Base-by-base conservation (phyloP, 495 filamentous ascomycete species). In the Lichina pygmaea region DNA sequence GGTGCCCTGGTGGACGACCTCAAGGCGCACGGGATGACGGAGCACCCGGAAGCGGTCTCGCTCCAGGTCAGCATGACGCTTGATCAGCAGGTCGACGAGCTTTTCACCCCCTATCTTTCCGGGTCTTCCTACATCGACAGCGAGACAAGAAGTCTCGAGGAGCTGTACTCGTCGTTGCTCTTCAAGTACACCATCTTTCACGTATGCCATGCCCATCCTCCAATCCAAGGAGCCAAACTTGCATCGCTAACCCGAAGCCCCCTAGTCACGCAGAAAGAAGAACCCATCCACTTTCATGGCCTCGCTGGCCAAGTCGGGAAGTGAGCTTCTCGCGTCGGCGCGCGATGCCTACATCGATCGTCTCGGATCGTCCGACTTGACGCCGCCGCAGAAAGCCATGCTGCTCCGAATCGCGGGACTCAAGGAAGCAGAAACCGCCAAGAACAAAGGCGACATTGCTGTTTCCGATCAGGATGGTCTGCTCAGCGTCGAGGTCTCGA, bases 151-250 rank as follows among this genome's bases (percentile, higher is more conserved):
- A 92, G 76, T 43, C 56, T 99, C 34, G 86, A 94, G 54, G 86
- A 94, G 55, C 62, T 95, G 42, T 92, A 89, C 61, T 81, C 83
- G 24, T 93, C 86, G 0, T 57, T 99, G 38, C 66, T 95, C 17
- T 91, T 99, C 70, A 93, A 83, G 57, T 99, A 91, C 55, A 89
- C 78, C 33, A 77, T 85, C 33, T 95, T 83, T 54, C 91, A 99
- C 55, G 59, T 60, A 49, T 47, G 57, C 4, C 24, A 24, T 34
- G 6, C 12, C 40, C 40, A 2, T 37, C 17, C 13, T 2, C 10
- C n/a, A 24, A 10, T 12, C 13, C 8, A 15, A 39, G 36, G 36
- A 11, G 11, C 36, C 36, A 39, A 15, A 39, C 11, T 5, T 39
- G 36, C 36, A 11, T 15, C 36, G 36, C 36, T 39, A 39, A 39